Evolutionary conservation across 495 filamentous ascomycete species (phyloP), one percentile per base, ranked within the genome.

Genomic region (Halenospora varia): DNA sequence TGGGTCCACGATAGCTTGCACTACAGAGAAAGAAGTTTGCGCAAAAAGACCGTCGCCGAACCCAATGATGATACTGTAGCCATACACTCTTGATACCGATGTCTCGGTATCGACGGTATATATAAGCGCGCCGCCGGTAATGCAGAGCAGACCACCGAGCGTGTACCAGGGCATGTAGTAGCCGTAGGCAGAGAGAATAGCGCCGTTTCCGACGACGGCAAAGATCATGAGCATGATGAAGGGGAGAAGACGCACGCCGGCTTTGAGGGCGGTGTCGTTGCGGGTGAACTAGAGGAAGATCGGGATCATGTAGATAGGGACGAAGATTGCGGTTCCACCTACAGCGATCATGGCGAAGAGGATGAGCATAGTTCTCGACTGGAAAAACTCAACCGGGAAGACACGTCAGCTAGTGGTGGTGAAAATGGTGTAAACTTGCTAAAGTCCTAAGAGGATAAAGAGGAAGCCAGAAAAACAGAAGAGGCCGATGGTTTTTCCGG

Each of bases 81-180:
- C 83, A 66, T 86, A 86, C 18, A 86, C 74, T 10, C 56, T 56
- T 3, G 64, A 67, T 11, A 64, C 44, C 1, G 77, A 74, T 19
- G 42, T 58, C 0, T 63, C 51, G 25, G 68, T 53, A 47, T 76
- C 65, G 56, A 76, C 71, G 9, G 68, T 76, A 63, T 74, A 76
- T 64, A 87, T 71, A 0, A 85, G 69, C 0, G 75, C 71, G 22
- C 73, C 71, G 18, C 82, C 82, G n/a, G 80, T 63, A 2, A 81
- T 45, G 25, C 73, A 62, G 15, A 85, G 59, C 17, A 74, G 59
- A 10, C 79, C 80, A 1, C 73, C 76, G 1, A 73, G 46, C 2
- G 81, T 48, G 63, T 79, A 88, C 73, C 83, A 81, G 0, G 79
- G 79, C 73, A 79, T 79, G 66, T 87, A 88, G 58, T 77, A 75